These are phyloP conservation scores for Rhododendron griersonianum DNA, from an alignment of 148 eudicot species.

Conservation along the genomic window DNA sequence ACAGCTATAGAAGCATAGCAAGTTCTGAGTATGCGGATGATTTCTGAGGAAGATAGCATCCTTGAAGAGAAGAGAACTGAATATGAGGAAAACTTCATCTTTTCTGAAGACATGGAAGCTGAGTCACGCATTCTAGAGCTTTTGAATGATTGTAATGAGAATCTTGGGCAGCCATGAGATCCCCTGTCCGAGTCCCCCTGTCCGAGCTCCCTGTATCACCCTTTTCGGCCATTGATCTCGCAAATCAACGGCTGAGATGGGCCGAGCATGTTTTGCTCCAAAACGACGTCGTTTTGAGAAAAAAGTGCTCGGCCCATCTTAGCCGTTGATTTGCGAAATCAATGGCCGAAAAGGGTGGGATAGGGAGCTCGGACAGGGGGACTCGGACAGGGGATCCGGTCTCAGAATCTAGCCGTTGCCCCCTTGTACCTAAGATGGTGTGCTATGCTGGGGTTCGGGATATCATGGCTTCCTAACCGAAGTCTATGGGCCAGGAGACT, in stretches of 20 bases:
- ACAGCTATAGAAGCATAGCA: slow-evolving; percentile 84
- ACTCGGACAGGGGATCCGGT: too few relatives aligned
- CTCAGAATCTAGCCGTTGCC: slow-evolving; percentile 39
- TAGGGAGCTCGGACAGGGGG: too few relatives aligned
- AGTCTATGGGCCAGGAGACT: slow-evolving; percentile 73
- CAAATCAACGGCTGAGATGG: too few relatives aligned
- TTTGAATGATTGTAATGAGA: slow-evolving; percentile 27
- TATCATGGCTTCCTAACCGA: slow-evolving; percentile 65
- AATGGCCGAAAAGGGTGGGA: too few relatives aligned
- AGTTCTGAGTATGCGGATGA: slow-evolving; percentile 82
- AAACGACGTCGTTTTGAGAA: too few relatives aligned
- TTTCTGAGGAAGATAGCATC: slow-evolving; percentile 39
- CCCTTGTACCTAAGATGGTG: slow-evolving; percentile 76
- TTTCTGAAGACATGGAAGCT: slow-evolving; percentile 51
- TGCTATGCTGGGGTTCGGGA: slow-evolving; percentile 38
- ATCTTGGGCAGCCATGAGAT: too few relatives aligned
- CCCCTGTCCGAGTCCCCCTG: too few relatives aligned
- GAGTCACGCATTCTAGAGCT: slow-evolving; percentile 44
- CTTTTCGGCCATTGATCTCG: too few relatives aligned
- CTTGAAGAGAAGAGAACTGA: slow-evolving; percentile 35
- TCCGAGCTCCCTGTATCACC: too few relatives aligned
- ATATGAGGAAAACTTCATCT: slow-evolving; percentile 36
- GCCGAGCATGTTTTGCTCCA: too few relatives aligned
- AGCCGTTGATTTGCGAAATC: too few relatives aligned
- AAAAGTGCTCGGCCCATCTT: too few relatives aligned